Evolutionary conservation across 257 asterid genomes (phyloP), one percentile per base, ranked within the genome.

Genomic region (Anisodus acutangulus): DNA sequence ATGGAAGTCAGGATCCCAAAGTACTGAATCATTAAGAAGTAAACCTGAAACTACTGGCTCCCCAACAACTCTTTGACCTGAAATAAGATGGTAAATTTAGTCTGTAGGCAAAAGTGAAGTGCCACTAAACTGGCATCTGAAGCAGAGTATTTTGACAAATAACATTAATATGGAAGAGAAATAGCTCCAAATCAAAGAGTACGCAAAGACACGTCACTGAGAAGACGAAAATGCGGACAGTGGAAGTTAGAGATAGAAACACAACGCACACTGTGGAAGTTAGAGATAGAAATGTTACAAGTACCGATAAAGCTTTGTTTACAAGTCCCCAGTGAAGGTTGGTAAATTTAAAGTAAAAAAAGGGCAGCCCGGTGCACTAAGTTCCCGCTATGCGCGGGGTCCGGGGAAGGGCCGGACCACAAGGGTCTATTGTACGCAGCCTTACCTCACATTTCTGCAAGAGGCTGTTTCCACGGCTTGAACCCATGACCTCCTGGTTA

Each of bases 1-100:
- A 84, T 81, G 91, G 86, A 93, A 96, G 86, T 96, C 95, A 62
- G 97, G 89, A 86, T 96, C 95, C 99, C 99, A 96, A 53, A 94
- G 95, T 90, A 80, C 89, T 82, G 98, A 86, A 86, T 96, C 99
- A 86, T 96, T 91, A 91, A 96, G 91, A 86, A 91, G 86, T 85
- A 96, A 87, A 84, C 98, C 97, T 57, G 99, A 93, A 88, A 91
- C 98, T 79, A 96, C 97, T 43, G 99, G 95, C 87, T 94, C 98
- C 84, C 99, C 98, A 74, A 96, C 88, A 85, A 96, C 96, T 91
- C 95, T 92, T 90, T 94, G 98, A 86, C 98, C 99, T 96, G 94
- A 83, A 88, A 59, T 86, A 58, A 47, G 17, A 49, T 22, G 22
- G 45, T 35, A 55, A 8, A 79, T 71, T 26, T 37, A 62, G 8